A percentile compares a stretch with the other conserved stretches of the same genome.
Evolutionary conservation across 192 early-diverging fungal species (phyloP).

Genomic region (Dispira simplex): DNA sequence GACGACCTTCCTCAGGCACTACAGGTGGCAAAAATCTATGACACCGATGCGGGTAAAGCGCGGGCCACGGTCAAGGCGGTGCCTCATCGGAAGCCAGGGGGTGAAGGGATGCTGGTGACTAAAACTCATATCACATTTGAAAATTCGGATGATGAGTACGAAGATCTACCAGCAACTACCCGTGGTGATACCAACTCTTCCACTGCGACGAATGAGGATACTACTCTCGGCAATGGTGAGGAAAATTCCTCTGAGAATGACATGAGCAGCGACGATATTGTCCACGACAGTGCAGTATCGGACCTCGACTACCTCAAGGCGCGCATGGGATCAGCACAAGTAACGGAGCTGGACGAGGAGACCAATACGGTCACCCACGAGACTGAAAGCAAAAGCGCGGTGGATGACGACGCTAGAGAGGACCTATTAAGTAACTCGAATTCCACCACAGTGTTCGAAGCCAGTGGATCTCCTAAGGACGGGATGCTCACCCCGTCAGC

Average conservation of each 20-base stretch:
- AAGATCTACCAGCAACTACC: constrained; percentile 47
- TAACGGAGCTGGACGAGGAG: too few species aligned
- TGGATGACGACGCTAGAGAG: too few species aligned
- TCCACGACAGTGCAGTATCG: constrained; percentile 20
- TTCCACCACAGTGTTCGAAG: too few species aligned
- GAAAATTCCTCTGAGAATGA: background rate
- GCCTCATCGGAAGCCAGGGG: constrained; percentile 39
- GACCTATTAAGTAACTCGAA: too few species aligned
- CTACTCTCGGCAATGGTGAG: too few species aligned
- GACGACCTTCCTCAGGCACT: constrained; percentile 41
- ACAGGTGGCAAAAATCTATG: constrained; percentile 17
- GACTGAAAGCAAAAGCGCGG: too few species aligned
- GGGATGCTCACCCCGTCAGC: too few species aligned
- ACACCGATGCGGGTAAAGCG: constrained; percentile 16
- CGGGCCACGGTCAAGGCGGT: constrained; percentile 17
- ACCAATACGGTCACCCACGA: too few species aligned
- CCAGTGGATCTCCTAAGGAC: too few species aligned
- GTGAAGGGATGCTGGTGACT: constrained; percentile 38
- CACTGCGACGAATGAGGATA: too few species aligned
- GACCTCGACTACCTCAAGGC: constrained; percentile 53
- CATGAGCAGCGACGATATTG: background rate
- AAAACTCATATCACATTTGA: constrained; percentile 43
- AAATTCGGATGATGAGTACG: constrained; percentile 63
- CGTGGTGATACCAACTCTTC: too few species aligned
- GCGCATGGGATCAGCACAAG: constrained; percentile 27